These are phyloP conservation scores for Aspergillus phoenicis DNA, from an alignment of 2,329 filamentous ascomycete genomes.

Conservation along the genomic window DNA sequence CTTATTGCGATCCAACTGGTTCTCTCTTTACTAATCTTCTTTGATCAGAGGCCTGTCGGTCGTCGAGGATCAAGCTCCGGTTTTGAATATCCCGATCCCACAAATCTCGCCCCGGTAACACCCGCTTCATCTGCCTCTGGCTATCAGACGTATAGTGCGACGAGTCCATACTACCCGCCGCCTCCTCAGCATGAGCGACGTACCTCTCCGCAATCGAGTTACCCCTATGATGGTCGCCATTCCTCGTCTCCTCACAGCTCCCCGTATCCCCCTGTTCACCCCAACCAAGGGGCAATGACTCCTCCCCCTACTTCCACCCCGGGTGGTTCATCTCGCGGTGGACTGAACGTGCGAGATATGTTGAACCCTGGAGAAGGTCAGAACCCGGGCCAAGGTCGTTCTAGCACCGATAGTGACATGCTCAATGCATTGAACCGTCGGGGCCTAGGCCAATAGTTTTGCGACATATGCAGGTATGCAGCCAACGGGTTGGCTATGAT, in stretches of 20 bases:
- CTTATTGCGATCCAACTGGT: conserved; percentile 3
- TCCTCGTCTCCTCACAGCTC: conserved; percentile 49
- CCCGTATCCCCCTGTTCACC: conserved; percentile 41
- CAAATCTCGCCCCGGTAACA: conserved; percentile 51
- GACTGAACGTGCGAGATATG: conserved; percentile 53
- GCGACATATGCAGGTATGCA: background rate
- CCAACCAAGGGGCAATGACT: conserved; percentile 31
- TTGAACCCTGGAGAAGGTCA: conserved; percentile 44
- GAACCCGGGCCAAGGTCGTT: conserved; percentile 36
- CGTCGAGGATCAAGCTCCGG: conserved; percentile 49
- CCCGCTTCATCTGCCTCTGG: conserved; percentile 46
- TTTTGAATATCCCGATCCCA: conserved; percentile 52
- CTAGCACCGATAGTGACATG: conserved; percentile 54
- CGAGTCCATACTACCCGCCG: conserved; percentile 43
- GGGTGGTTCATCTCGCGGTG: conserved; percentile 39
- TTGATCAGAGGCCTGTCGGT: conserved; percentile 39
- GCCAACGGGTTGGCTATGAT: background rate
- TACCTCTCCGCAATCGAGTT: conserved; percentile 48
- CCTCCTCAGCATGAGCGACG: conserved; percentile 43
- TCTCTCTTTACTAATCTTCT: conserved; percentile 16
- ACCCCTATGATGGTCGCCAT: conserved; percentile 46
- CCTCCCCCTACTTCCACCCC: conserved; percentile 38
- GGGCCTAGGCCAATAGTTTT: conserved; percentile 36
- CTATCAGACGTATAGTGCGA: conserved; percentile 44
- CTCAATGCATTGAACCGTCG: conserved; percentile 50